These are phyloP conservation scores for Cercospora zeina DNA, from an alignment of 2,329 filamentous ascomycete species.

Conservation along the genomic window DNA sequence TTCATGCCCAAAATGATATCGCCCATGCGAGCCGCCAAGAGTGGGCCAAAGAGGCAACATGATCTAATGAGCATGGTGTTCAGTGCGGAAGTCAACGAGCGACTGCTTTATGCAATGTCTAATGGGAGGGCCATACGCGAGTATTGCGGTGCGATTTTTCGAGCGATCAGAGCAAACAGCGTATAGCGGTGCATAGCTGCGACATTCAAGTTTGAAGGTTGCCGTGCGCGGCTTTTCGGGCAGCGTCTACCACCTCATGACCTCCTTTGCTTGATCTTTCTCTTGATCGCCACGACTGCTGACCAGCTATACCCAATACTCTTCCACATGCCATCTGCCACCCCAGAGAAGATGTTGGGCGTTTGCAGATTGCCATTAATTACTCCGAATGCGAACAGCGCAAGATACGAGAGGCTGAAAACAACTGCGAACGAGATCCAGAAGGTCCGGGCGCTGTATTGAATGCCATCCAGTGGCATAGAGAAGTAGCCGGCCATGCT, in stretches of 20 bases:
- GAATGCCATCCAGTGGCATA: slow-evolving; percentile 61
- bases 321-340: slow-evolving; percentile 23
- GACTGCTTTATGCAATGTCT: slow-evolving; percentile 33
- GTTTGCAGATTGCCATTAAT: slow-evolving; percentile 59
- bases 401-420: slow-evolving; percentile 59
- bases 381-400: slow-evolving; percentile 59
- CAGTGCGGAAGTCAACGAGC: slow-evolving; percentile 29
- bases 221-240: background rate
- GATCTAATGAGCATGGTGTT: slow-evolving; percentile 30
- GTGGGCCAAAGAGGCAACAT: slow-evolving; percentile 26
- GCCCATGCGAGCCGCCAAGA: slow-evolving; percentile 19
- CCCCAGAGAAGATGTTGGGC: slow-evolving; percentile 16
- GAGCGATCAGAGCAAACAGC: slow-evolving; percentile 27
- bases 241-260: background rate
- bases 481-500: slow-evolving; percentile 72
- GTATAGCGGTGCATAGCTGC: slow-evolving; percentile 6
- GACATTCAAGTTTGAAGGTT: background rate
- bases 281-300: slow-evolving; percentile 12
- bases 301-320: slow-evolving; percentile 19
- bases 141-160: slow-evolving; percentile 31
- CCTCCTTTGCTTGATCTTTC: slow-evolving; percentile 11
- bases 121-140: slow-evolving; percentile 31
- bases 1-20: slow-evolving; percentile 41
- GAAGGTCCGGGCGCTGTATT: slow-evolving; percentile 61
- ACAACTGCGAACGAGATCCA: slow-evolving; percentile 69